Conservation (phyloP, 2,329 filamentous ascomycete genomes). For the Colletotrichum salicis region DNA sequence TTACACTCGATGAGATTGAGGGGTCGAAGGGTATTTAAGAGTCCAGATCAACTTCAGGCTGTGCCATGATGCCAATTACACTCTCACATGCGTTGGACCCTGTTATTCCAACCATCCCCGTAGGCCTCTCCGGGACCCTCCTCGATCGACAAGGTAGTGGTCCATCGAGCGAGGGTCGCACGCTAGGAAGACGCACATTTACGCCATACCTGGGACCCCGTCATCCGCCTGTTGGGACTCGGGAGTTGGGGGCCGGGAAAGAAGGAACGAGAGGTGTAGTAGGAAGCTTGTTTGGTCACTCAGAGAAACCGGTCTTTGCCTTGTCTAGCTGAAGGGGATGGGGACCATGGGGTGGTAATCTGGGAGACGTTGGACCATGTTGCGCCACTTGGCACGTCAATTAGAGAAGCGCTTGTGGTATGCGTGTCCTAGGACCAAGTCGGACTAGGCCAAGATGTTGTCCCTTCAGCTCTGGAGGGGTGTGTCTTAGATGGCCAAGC, state of each 20-base stretch:
- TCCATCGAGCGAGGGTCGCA: conserved; percentile 25
- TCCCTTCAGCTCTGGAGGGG: not conserved
- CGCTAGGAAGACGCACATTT: conserved; percentile 31
- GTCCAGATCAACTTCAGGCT: not conserved
- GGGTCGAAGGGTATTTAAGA: conserved; percentile 23
- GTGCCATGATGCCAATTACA: conserved; percentile 15
- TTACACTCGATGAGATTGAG: not conserved
- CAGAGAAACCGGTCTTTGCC: not conserved
- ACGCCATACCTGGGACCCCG: conserved; percentile 27
- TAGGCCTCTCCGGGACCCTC: conserved; percentile 5
- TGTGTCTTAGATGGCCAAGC: not conserved
- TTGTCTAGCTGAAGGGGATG: not conserved
- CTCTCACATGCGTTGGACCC: conserved; percentile 26
- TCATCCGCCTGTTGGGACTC: not conserved
- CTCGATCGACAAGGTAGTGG: conserved; percentile 32
- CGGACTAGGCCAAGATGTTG: not conserved
- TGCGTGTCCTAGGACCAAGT: not conserved
- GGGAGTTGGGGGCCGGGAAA: not conserved
- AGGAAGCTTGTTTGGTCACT: not conserved
- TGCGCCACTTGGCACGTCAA: conserved; percentile 2
- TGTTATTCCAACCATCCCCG: not conserved
- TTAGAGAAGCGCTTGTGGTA: not conserved
- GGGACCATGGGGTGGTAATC: not conserved
- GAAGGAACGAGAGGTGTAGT: not conserved
- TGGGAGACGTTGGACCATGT: conserved; percentile 8